Evolutionary conservation across 192 early-diverging fungal genomes (phyloP).

Genomic region (Gigaspora rosea): DNA sequence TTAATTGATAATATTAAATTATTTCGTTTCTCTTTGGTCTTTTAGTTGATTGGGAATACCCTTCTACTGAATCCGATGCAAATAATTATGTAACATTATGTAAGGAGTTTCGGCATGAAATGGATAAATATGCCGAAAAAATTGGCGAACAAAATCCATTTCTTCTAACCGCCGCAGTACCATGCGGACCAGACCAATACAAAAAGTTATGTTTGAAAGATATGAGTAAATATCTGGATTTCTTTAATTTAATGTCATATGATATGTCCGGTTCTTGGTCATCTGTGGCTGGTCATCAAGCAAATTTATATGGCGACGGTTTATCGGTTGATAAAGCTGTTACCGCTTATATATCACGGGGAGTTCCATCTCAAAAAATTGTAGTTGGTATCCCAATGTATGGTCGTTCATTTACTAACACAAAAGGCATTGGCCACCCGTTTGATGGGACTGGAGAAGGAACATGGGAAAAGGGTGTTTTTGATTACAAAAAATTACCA

Average conservation of each 20-base stretch:
- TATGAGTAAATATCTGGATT: conserved; percentile 68
- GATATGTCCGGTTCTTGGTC: conserved; percentile 75
- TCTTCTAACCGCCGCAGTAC: conserved; percentile 69
- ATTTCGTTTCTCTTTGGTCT: neutral
- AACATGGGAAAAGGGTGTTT: conserved; percentile 88
- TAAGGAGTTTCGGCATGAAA: conserved; percentile 62
- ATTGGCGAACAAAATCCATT: conserved; percentile 42
- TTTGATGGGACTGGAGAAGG: conserved; percentile 77
- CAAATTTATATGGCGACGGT: conserved; percentile 73
- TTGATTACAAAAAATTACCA: conserved; percentile 86
- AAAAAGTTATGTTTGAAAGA: conserved; percentile 58
- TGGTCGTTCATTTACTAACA: conserved; percentile 90
- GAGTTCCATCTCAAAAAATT: conserved; percentile 82
- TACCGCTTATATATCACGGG: conserved; percentile 63
- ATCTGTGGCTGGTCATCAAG: conserved; percentile 75
- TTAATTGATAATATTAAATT: neutral
- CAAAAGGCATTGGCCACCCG: conserved; percentile 62
- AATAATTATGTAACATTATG: conserved; percentile 79
- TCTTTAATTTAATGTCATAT: conserved; percentile 94
- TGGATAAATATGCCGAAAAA: conserved; percentile 61
- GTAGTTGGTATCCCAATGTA: conserved; percentile 92
- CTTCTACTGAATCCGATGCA: conserved; percentile 74
- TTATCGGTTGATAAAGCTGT: conserved; percentile 72
- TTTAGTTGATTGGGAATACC: conserved; percentile 76
- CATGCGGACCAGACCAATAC: conserved; percentile 65